These are phyloP conservation scores for Wickerhamomyces canadensis DNA, from an alignment of 805 yeast species.

Conservation along the genomic window DNA sequence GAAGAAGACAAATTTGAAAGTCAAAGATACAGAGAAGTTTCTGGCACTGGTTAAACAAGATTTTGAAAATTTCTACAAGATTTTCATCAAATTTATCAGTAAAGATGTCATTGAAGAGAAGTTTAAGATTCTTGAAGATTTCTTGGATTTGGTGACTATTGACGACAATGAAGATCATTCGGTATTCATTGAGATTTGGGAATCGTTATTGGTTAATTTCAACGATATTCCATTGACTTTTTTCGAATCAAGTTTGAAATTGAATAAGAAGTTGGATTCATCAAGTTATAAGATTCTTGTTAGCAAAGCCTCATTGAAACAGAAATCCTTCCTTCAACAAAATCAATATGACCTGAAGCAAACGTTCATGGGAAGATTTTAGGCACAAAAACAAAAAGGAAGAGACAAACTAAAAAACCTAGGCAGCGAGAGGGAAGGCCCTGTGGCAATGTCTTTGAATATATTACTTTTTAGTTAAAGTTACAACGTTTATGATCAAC, in stretches of 20 bases:
- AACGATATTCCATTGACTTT: conserved; percentile 9
- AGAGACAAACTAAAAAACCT: background rate
- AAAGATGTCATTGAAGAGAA: conserved; percentile 40
- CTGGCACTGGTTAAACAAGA: conserved; percentile 54
- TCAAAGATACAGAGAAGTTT: conserved; percentile 37
- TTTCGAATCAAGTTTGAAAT: conserved; percentile 6
- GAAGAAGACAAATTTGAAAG: conserved; percentile 33
- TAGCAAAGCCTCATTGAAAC: conserved; percentile 6
- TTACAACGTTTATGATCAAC: conserved; percentile 4
- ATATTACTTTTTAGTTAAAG: conserved; percentile 4
- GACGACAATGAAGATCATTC: conserved; percentile 4
- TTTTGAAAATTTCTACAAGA: conserved; percentile 47
- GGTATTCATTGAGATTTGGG: conserved; percentile 9
- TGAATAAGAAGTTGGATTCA: conserved; percentile 4
- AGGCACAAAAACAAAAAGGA: background rate
- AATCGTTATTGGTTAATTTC: conserved; percentile 3
- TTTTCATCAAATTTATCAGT: conserved; percentile 42
- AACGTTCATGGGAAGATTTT: conserved; percentile 11
- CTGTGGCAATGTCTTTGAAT: no score
- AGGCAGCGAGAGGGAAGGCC: no score
- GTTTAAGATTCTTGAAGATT: conserved; percentile 54
- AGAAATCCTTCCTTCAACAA: conserved; percentile 4
- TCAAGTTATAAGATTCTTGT: conserved; percentile 2
- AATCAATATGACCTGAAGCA: conserved; percentile 4
- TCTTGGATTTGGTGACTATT: conserved; percentile 42